phyloP scores from a whole-genome alignment of 1,139 yeast species.

The Hanseniaspora sp. region DNA sequence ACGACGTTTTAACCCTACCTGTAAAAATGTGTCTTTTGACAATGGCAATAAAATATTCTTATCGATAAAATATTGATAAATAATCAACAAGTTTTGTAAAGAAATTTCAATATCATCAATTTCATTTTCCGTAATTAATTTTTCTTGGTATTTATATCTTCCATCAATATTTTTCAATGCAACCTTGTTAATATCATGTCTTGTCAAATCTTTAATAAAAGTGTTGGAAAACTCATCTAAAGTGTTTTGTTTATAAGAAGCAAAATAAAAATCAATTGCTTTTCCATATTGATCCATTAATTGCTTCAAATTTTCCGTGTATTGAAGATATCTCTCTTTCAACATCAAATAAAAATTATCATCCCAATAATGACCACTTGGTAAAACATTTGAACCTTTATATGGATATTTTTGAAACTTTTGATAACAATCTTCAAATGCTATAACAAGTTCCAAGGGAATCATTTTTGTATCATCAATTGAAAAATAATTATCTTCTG shows the following conservation, averaged over 20 bases:
- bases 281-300: background rate
- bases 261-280: slow-evolving; percentile 2
- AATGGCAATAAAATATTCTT: background rate
- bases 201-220: background rate
- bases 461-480: background rate
- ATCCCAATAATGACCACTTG: slow-evolving; percentile 14
- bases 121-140: background rate
- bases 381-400: background rate
- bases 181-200: background rate
- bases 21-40: background rate
- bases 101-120: background rate
- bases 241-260: background rate
- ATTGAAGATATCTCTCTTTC: background rate
- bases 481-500: background rate
- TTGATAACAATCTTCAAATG: slow-evolving; percentile 1
- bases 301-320: background rate
- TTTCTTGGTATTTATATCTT: slow-evolving; percentile 6
- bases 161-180: background rate
- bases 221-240: too few relatives aligned
- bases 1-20: background rate
- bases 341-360: slow-evolving; percentile 3
- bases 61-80: background rate
- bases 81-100: background rate
- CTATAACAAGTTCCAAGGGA: slow-evolving; percentile 10
- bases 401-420: background rate